Conservation (phyloP, 1,284 basidiomycete species). For the Moniliophthora roreri region DNA sequence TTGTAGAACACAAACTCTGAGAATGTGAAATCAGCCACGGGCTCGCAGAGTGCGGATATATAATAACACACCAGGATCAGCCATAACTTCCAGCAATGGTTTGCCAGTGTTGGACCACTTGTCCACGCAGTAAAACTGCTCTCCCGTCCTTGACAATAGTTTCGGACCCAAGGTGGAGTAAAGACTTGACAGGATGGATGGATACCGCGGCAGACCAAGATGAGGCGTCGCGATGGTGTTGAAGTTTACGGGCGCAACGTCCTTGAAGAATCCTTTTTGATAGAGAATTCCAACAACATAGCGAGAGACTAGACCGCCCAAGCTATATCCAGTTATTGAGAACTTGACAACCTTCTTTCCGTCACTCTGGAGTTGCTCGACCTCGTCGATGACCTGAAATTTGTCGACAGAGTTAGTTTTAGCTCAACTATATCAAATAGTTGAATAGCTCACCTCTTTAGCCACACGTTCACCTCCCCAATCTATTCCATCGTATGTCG, state of each 20-base stretch:
- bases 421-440: neutral
- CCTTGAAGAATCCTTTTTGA: slow-evolving; percentile 53
- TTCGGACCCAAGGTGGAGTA: slow-evolving; percentile 52
- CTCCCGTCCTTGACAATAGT: slow-evolving; percentile 66
- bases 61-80: slow-evolving; percentile 51
- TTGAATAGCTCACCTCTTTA: slow-evolving; percentile 19
- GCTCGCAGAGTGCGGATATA: neutral
- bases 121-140: slow-evolving; percentile 64
- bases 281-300: slow-evolving; percentile 63
- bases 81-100: slow-evolving; percentile 68
- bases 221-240: slow-evolving; percentile 71
- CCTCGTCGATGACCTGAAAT: slow-evolving; percentile 2
- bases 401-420: neutral
- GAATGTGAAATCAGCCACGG: slow-evolving; percentile 11
- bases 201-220: slow-evolving; percentile 49
- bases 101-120: slow-evolving; percentile 56
- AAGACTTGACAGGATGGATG: slow-evolving; percentile 46
- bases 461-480: slow-evolving; percentile 69
- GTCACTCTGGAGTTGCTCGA: slow-evolving; percentile 38
- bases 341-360: slow-evolving; percentile 48
- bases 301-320: slow-evolving; percentile 68
- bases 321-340: slow-evolving; percentile 63
- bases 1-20: slow-evolving; percentile 62
- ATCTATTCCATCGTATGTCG: slow-evolving; percentile 76
- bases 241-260: slow-evolving; percentile 60